phyloP scores from a whole-genome alignment of 192 early-diverging fungal species.

The Blastocladiella britannica region DNA sequence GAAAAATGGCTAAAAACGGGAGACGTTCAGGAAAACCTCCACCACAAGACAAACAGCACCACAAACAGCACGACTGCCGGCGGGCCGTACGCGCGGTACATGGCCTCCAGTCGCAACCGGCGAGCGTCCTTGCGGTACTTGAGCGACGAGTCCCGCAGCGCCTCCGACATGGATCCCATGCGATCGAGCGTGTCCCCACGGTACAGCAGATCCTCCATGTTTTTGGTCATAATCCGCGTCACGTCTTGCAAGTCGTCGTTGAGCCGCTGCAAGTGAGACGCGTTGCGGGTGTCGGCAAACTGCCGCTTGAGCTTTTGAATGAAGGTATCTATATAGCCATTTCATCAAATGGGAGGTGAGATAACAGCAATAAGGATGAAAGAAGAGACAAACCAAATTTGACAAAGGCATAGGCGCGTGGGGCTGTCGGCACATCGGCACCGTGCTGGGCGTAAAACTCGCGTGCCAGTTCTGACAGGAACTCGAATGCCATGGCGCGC shows the following conservation, averaged over 20 bases:
- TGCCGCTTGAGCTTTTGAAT: conserved; percentile 95
- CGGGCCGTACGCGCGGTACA: conserved; percentile 90
- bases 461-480: conserved; percentile 79
- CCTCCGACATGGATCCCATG: conserved; percentile 43
- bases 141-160: conserved; percentile 44
- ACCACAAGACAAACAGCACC: conserved; percentile 61
- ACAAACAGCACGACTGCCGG: conserved; percentile 51
- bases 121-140: conserved; percentile 77
- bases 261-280: conserved; percentile 73
- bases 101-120: conserved; percentile 64
- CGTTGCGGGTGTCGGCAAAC: conserved; percentile 85
- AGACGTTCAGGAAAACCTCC: conserved; percentile 22
- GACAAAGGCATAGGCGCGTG: conserved; percentile 91
- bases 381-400: conserved; percentile 51
- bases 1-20: too few relatives aligned
- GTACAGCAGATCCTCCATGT: conserved; percentile 89
- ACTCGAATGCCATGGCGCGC: conserved; percentile 78
- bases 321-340: conserved; percentile 53
- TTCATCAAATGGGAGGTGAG: conserved; percentile 3
- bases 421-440: conserved; percentile 61
- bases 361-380: not conserved
- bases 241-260: conserved; percentile 94
- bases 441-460: conserved; percentile 90
- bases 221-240: conserved; percentile 92
- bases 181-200: conserved; percentile 63